phyloP scores from a whole-genome alignment of 805 yeast genomes.

The Wickerhamiella lipophila region DNA sequence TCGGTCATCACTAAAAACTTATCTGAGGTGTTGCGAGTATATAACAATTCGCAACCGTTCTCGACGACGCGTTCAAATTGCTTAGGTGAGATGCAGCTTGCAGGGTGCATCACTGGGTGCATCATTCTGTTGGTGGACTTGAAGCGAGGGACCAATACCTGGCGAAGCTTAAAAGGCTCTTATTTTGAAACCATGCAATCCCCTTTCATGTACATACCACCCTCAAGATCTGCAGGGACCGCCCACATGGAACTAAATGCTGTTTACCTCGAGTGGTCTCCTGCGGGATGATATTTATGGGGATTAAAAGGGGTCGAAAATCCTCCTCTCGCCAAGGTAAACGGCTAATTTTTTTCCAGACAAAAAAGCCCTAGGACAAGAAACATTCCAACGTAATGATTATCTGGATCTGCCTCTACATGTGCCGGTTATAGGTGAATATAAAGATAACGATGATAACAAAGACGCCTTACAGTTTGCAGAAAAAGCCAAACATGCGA shows the following conservation, averaged over 20 bases:
- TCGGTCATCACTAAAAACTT: background rate
- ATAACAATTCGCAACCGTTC: background rate
- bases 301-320: background rate
- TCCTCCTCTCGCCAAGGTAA: too few species aligned
- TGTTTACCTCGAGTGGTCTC: background rate
- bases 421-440: too few species aligned
- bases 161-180: background rate
- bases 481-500: background rate
- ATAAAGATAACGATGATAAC: too few species aligned
- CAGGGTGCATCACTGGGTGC: background rate
- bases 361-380: too few species aligned
- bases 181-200: background rate
- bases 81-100: slow-evolving; percentile 2
- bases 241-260: background rate
- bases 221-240: background rate
- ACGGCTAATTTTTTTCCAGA: too few species aligned
- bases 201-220: background rate
- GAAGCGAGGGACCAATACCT: too few species aligned
- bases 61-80: background rate
- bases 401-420: too few species aligned
- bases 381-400: too few species aligned
- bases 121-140: too few species aligned
- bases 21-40: background rate
- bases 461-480: background rate
- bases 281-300: background rate